Evolutionary conservation across 768 basidiomycete species (phyloP).

Genomic region (Tylopilus intermedius): DNA sequence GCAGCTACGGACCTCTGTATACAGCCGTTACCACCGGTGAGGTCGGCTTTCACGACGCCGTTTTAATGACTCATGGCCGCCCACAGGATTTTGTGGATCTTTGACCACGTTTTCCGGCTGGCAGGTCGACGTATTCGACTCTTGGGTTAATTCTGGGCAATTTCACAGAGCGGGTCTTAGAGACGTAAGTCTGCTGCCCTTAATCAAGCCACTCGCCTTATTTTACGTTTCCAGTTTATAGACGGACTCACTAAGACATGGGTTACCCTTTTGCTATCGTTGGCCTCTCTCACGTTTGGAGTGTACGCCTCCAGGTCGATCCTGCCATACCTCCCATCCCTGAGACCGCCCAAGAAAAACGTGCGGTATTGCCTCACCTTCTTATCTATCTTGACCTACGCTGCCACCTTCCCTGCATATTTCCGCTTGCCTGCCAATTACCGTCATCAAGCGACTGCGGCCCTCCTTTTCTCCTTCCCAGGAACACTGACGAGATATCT

Average conservation of each 20-base stretch:
- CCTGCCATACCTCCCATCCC: conserved; percentile 37
- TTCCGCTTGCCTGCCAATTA: conserved; percentile 62
- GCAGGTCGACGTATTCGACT: conserved; percentile 83
- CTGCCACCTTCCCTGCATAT: conserved; percentile 72
- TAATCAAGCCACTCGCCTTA: background rate
- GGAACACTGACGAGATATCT: conserved; percentile 82
- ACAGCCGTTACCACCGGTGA: conserved; percentile 82
- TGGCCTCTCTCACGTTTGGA: conserved; percentile 78
- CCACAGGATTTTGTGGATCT: conserved; percentile 86
- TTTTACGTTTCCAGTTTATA: conserved; percentile 53
- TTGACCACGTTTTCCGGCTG: conserved; percentile 95
- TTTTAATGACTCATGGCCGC: background rate
- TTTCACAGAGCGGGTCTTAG: conserved; percentile 59
- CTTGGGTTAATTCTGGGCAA: conserved; percentile 69
- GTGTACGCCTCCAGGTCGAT: conserved; percentile 49
- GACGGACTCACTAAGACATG: conserved; percentile 80
- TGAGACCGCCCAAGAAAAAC: conserved; percentile 38
- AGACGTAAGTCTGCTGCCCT: conserved; percentile 48
- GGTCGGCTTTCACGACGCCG: conserved; percentile 7
- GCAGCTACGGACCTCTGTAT: conserved; percentile 83
- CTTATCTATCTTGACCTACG: conserved; percentile 63
- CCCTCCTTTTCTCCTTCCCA: conserved; percentile 85
- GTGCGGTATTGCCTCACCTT: conserved; percentile 49
- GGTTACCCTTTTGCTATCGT: conserved; percentile 71
- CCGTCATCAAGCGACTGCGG: conserved; percentile 79